Percentiles rank a stretch among this genome's conserved stretches.
These are phyloP conservation scores for Fagus sylvatica DNA, from an alignment of 306 rosid genomes.

Conservation along the genomic window DNA sequence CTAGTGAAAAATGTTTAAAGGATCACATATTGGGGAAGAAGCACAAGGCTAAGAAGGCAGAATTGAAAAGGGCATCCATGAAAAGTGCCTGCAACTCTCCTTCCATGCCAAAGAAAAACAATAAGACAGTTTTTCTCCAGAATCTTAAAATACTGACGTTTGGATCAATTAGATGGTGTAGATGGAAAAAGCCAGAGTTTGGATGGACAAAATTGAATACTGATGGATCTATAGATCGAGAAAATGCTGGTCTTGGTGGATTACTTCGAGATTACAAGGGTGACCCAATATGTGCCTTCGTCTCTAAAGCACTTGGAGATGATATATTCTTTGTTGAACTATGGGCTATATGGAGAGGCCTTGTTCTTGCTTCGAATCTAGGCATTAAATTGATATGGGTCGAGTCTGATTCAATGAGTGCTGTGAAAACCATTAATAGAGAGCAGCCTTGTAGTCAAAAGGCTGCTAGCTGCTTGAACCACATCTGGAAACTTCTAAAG, in stretches of 20 bases:
- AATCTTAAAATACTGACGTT: slow-evolving; percentile 34
- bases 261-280: slow-evolving; percentile 53
- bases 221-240: slow-evolving; percentile 51
- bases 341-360: slow-evolving; percentile 39
- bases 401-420: slow-evolving; percentile 33
- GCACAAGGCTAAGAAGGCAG: slow-evolving; percentile 41
- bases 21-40: slow-evolving; percentile 52
- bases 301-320: slow-evolving; percentile 47
- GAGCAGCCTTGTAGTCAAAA: slow-evolving; percentile 17
- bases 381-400: slow-evolving; percentile 29
- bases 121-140: slow-evolving; percentile 41
- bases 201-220: slow-evolving; percentile 72
- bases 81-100: slow-evolving; percentile 27
- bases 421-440: slow-evolving; percentile 22
- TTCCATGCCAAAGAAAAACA: slow-evolving; percentile 24
- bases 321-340: slow-evolving; percentile 27
- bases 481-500: slow-evolving; percentile 39
- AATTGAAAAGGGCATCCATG: slow-evolving; percentile 13
- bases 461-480: slow-evolving; percentile 39
- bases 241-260: slow-evolving; percentile 52
- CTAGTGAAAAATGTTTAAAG: slow-evolving; percentile 42
- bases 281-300: slow-evolving; percentile 52
- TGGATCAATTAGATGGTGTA: slow-evolving; percentile 40
- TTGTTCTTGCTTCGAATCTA: slow-evolving; percentile 21
- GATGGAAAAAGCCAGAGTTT: slow-evolving; percentile 49